Evolutionary conservation across 2,329 filamentous ascomycete species (phyloP).

Genomic region (Cladosporium oxysporum): DNA sequence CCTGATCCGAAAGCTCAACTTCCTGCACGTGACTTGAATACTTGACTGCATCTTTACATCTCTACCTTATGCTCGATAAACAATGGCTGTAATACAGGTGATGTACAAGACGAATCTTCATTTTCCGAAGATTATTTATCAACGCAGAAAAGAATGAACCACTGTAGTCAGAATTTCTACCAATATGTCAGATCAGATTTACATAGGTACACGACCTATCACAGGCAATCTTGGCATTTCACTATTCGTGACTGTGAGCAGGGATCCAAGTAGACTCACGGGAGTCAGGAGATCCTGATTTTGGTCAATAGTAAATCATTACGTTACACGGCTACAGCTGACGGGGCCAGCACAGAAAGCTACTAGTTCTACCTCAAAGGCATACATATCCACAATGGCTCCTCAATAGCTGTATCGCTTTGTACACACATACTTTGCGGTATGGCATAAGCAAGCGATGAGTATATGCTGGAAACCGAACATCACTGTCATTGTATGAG

Average conservation of each 20-base stretch:
- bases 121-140: too few relatives aligned
- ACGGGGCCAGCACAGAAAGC: not conserved
- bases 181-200: not conserved
- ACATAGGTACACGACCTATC: not conserved
- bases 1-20: not conserved
- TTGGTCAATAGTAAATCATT: not conserved
- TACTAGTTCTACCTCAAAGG: not conserved
- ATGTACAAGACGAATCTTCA: not conserved
- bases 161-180: not conserved
- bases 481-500: not conserved
- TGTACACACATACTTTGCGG: not conserved
- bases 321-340: not conserved
- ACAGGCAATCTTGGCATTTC: not conserved
- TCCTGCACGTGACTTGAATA: not conserved
- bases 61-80: not conserved
- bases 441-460: not conserved
- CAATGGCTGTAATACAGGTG: not conserved
- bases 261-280: not conserved
- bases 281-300: not conserved
- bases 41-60: not conserved
- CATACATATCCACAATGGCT: not conserved
- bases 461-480: not conserved
- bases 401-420: not conserved
- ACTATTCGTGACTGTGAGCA: not conserved
- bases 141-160: not conserved